Conservation (phyloP, 176 grass and related monocot species). For the Phoenix dactylifera region DNA sequence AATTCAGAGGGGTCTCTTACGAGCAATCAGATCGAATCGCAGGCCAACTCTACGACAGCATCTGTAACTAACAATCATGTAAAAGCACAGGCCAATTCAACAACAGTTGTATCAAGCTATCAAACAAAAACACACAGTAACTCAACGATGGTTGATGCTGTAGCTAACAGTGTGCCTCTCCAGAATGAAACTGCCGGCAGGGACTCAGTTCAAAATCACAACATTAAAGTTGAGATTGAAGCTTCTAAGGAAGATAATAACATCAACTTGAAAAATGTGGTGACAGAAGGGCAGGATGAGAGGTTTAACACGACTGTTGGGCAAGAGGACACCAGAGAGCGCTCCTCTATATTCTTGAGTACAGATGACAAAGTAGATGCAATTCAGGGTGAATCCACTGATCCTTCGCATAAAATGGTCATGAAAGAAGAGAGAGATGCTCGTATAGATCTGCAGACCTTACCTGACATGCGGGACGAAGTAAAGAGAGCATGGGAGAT, state of each 20-base stretch:
- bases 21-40: not conserved
- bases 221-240: not conserved
- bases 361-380: slow-evolving; percentile 1
- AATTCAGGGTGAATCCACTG: not conserved
- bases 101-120: not conserved
- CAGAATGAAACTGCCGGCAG: not conserved
- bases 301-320: not conserved
- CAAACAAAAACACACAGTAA: not conserved
- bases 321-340: not conserved
- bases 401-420: slow-evolving; percentile 2
- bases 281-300: not conserved
- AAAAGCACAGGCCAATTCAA: not conserved
- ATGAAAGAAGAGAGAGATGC: not conserved
- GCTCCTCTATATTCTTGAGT: not conserved
- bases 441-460: slow-evolving; percentile 6
- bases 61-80: not conserved
- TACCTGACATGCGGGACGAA: not conserved
- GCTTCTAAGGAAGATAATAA: not conserved
- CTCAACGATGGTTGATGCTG: too few species aligned
- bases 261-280: not conserved
- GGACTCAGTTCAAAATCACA: not conserved
- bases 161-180: not conserved
- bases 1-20: not conserved
- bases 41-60: not conserved
- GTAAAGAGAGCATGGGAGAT: slow-evolving; percentile 4